Conservation (phyloP, 2,329 filamentous ascomycete genomes). For the Fusarium circinatum region DNA sequence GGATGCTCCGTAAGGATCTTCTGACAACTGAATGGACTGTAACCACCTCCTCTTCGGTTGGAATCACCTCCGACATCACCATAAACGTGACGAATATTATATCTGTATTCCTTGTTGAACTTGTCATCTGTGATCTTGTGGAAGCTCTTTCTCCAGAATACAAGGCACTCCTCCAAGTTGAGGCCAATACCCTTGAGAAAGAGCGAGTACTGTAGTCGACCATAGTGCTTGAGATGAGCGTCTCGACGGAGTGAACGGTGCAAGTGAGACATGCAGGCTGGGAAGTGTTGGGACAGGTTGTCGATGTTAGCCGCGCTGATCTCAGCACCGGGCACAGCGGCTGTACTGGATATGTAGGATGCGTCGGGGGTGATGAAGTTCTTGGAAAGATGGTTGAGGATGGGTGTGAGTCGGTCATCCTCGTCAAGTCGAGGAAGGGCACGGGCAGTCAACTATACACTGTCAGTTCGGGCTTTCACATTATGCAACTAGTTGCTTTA, state of each 20-base stretch:
- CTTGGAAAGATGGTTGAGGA: constrained; percentile 83
- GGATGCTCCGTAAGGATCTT: constrained; percentile 92
- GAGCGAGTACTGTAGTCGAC: constrained; percentile 91
- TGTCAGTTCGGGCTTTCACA: not conserved
- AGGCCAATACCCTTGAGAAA: constrained; percentile 97
- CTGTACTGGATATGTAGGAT: constrained; percentile 73
- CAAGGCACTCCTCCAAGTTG: constrained; percentile 86
- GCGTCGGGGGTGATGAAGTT: constrained; percentile 95
- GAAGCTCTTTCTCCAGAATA: constrained; percentile 93
- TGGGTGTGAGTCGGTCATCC: constrained; percentile 84
- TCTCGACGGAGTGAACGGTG: constrained; percentile 88
- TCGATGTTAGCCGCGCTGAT: constrained; percentile 86
- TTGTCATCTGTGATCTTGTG: constrained; percentile 88
- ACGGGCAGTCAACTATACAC: constrained; percentile 79
- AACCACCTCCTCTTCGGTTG: constrained; percentile 86
- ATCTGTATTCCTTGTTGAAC: constrained; percentile 97
- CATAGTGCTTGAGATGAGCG: constrained; percentile 91
- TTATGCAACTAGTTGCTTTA: constrained; percentile 50
- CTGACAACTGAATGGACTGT: constrained; percentile 92
- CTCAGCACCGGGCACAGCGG: constrained; percentile 73
- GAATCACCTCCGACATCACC: constrained; percentile 94
- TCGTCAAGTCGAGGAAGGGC: constrained; percentile 93
- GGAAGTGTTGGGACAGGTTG: constrained; percentile 81
- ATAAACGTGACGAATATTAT: constrained; percentile 95
- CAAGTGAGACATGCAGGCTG: constrained; percentile 92